phyloP scores from a whole-genome alignment of 352 stramenopile genomes.

The Phytophthora agathidicida region DNA sequence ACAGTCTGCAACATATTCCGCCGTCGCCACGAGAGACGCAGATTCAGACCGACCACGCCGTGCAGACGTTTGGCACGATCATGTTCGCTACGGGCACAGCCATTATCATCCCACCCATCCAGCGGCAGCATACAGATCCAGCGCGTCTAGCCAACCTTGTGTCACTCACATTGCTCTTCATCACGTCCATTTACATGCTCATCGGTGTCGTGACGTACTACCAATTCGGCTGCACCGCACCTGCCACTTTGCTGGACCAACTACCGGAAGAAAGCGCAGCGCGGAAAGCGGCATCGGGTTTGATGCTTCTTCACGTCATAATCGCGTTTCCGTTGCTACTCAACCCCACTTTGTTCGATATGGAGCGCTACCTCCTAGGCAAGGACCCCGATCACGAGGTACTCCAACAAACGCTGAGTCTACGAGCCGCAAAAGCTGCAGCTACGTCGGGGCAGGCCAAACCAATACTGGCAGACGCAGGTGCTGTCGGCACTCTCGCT shows the following conservation, averaged over 20 bases:
- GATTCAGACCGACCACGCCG: conserved; percentile 39
- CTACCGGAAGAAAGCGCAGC: conserved; percentile 39
- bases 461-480: conserved; percentile 41
- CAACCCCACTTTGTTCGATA: conserved; percentile 66
- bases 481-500: conserved; percentile 2
- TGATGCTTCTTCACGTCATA: conserved; percentile 69
- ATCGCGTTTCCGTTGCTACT: conserved; percentile 71
- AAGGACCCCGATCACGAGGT: conserved; percentile 69
- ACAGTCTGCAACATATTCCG: conserved; percentile 46
- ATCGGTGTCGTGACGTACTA: conserved; percentile 74
- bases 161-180: conserved; percentile 69
- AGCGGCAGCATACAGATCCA: conserved; percentile 61
- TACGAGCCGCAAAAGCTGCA: conserved; percentile 36
- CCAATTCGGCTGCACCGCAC: conserved; percentile 70
- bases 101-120: conserved; percentile 71
- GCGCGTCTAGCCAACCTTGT: conserved; percentile 58
- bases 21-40: conserved; percentile 59
- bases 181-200: conserved; percentile 76
- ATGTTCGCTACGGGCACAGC: conserved; percentile 75
- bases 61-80: conserved; percentile 71
- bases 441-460: conserved; percentile 29
- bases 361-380: conserved; percentile 64
- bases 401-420: conserved; percentile 49
- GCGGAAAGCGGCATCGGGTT: conserved; percentile 37
- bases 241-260: conserved; percentile 62